These are phyloP conservation scores for Talaromyces stipitatus DNA, from an alignment of 495 filamentous ascomycete genomes.

Conservation along the genomic window DNA sequence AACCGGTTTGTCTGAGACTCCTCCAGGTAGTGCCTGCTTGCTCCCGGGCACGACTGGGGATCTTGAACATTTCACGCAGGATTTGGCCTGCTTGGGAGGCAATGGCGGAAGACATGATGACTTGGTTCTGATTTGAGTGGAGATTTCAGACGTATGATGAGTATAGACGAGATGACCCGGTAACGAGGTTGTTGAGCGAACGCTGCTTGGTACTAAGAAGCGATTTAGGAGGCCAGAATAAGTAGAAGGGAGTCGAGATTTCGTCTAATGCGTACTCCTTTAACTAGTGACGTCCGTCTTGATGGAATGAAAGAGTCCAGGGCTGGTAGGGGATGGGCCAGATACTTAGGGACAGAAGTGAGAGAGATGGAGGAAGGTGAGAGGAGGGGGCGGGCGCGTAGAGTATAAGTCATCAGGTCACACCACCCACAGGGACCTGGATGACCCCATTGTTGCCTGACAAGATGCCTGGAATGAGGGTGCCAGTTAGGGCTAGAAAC, in stretches of 20 bases:
- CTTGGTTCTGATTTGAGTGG: too few species aligned
- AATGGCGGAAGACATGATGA: constrained; percentile 6
- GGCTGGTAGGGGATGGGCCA: too few species aligned
- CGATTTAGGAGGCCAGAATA: background rate
- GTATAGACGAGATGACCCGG: background rate
- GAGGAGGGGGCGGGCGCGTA: background rate
- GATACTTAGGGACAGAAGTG: too few species aligned
- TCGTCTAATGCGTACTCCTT: too few species aligned
- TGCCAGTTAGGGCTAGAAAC: background rate
- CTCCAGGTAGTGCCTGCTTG: constrained; percentile 1
- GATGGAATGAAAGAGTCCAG: too few species aligned
- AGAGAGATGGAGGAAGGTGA: background rate
- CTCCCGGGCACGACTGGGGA: constrained; percentile 4
- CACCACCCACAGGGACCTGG: background rate
- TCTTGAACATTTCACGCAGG: constrained; percentile 9
- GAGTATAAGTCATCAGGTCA: background rate
- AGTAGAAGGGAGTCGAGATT: background rate
- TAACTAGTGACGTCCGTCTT: too few species aligned
- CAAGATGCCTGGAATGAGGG: background rate
- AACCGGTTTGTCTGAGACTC: constrained; percentile 5
- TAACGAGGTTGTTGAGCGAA: background rate
- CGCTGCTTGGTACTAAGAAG: background rate
- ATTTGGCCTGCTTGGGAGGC: constrained; percentile 6
- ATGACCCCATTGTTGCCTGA: background rate
- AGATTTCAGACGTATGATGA: background rate